Conservation (phyloP, 495 filamentous ascomycete species). For the Hypoxylon fuscum region DNA sequence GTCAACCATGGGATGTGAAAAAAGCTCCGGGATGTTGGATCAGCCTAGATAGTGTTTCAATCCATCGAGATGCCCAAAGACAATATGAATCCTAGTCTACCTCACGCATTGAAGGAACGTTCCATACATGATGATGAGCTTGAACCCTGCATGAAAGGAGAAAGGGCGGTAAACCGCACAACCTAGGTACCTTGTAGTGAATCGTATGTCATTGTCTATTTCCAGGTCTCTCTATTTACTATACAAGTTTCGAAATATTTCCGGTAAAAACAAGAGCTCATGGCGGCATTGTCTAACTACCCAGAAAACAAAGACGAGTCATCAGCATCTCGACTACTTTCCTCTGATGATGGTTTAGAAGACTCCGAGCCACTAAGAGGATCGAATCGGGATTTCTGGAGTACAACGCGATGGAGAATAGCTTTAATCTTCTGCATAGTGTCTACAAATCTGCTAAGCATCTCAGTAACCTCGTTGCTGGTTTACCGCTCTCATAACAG, state of each 20-base stretch:
- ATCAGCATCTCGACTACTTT: constrained; percentile 10
- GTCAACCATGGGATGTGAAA: background rate
- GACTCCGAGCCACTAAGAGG: background rate
- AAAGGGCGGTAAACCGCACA: background rate
- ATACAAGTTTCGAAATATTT: background rate
- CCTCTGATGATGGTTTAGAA: constrained; percentile 8
- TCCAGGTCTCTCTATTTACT: background rate
- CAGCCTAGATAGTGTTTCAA: background rate
- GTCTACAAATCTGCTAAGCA: constrained; percentile 9
- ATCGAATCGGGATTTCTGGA: background rate
- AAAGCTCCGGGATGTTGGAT: background rate
- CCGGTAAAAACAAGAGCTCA: background rate
- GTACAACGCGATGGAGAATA: constrained; percentile 5
- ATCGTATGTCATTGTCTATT: too few relatives aligned
- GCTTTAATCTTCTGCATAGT: constrained; percentile 4
- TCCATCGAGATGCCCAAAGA: background rate
- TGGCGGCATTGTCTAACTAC: constrained; percentile 16
- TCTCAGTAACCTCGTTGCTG: constrained; percentile 1
- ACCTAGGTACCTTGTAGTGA: too few relatives aligned
- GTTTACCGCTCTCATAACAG: background rate
- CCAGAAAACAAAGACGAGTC: constrained; percentile 16
- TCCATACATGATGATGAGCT: background rate
- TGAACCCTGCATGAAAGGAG: background rate
- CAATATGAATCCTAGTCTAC: background rate
- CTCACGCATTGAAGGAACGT: background rate